Evolutionary conservation across 352 stramenopile species (phyloP).

Genomic region (Thraustotheca clavata): DNA sequence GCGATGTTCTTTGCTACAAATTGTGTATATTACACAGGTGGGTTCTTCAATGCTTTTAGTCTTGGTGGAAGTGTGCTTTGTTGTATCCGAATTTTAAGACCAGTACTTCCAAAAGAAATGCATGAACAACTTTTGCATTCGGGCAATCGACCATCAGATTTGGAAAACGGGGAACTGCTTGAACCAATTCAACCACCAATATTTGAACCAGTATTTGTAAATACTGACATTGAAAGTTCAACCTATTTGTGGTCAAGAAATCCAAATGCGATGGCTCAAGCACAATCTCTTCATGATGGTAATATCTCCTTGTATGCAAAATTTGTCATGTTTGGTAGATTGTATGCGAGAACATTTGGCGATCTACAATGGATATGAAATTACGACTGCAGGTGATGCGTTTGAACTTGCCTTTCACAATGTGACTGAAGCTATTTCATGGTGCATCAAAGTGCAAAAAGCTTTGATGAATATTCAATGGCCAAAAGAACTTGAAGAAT

Average conservation of each 20-base stretch:
- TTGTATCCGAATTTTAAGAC: slow-evolving; percentile 48
- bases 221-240: slow-evolving; percentile 73
- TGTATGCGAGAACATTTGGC: slow-evolving; percentile 41
- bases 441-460: slow-evolving; percentile 53
- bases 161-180: slow-evolving; percentile 10
- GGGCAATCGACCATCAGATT: slow-evolving; percentile 35
- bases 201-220: slow-evolving; percentile 60
- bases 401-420: slow-evolving; percentile 75
- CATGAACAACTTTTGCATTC: slow-evolving; percentile 57
- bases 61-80: slow-evolving; percentile 55
- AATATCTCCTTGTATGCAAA: slow-evolving; percentile 16
- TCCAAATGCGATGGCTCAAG: slow-evolving; percentile 43
- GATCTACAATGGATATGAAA: slow-evolving; percentile 63
- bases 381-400: slow-evolving; percentile 64
- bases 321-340: slow-evolving; percentile 10
- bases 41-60: slow-evolving; percentile 43
- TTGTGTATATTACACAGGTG: slow-evolving; percentile 52
- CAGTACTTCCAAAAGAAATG: slow-evolving; percentile 46
- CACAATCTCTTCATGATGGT: slow-evolving; percentile 65
- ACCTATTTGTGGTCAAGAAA: slow-evolving; percentile 51
- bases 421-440: slow-evolving; percentile 52
- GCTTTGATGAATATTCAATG: slow-evolving; percentile 51
- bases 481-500: slow-evolving; percentile 39
- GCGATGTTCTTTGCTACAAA: slow-evolving; percentile 21
- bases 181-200: slow-evolving; percentile 35